Base-by-base conservation (phyloP, 169 alveolate species). In the Babesia bigemina region DNA sequence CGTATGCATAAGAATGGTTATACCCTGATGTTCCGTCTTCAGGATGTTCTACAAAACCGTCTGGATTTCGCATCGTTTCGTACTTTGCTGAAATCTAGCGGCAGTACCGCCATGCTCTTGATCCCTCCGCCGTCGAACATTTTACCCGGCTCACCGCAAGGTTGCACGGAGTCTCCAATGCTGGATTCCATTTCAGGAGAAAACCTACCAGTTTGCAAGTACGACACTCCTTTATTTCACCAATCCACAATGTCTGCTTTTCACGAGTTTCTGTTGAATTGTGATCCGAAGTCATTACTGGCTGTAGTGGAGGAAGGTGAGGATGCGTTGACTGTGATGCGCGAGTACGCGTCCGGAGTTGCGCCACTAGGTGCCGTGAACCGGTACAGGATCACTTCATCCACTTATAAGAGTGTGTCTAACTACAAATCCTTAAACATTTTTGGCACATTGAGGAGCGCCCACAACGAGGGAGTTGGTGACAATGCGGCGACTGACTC, bases 111-210 rank as follows among this genome's bases (percentile, higher is more conserved):
- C 24, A 50, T 48, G n/a, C 29, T 67, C 4, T 11, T 55, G 39
- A 55, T 67, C 16, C 76, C 76, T 53, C 66, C 63, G 17, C 76
- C 63, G 4, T 28, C 49, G 26, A 19, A 44, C 29, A 67, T 67
- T 48, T 33, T 52, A 26, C 76, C 76, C 12, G 76, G 76, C 33
- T 50, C 76, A 14, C 59, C 67, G 9, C 0, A 42, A 0, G 76
- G 76, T 16, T 67, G 76, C 56, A 67, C 76, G 19, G 76, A 67
- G 55, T 29, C 61, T 0, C 76, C 76, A 4, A 67, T 53, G 66
- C 65, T 67, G 24, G 67, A 53, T 4, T 21, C 21, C 10, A 47
- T 12, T 22, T 58, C 66, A 58, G 50, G 17, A 13, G 50, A 45
- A 10, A 2, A 11, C 14, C 4, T 16, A 45, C n/a, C 52, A 0